Evolutionary conservation across 768 basidiomycete genomes (phyloP), one percentile per base, ranked within the genome.

Genomic region (Saitozyma podzolica): DNA sequence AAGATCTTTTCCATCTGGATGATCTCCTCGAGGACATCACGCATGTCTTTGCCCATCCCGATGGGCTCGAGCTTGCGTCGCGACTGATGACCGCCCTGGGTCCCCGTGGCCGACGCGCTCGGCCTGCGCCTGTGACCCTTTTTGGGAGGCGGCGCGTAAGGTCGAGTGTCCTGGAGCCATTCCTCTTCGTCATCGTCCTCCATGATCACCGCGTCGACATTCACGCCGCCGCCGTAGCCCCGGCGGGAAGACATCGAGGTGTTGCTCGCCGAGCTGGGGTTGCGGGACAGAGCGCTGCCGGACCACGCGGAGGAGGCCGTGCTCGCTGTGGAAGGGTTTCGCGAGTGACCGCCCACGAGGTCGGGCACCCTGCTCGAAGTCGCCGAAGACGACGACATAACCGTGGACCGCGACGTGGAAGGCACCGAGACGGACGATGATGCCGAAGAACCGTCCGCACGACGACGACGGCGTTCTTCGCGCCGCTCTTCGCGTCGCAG

Each of bases 1-100:
- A 77, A 78, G 9, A 58, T 64, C 58, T 78, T 69, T 54, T 78
- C 77, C 77, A 78, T 78, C 56, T 62, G 61, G 20, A 78, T 73
- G 54, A 78, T 77, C 63, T 78, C 77, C 54, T 78, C 77, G 17
- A 78, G 62, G 14, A 77, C 73, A 62, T 78, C 75, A 47, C 71
- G 61, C 75, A 78, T 78, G 58, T 78, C 77, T 52, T 69, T 72
- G 19, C 73, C 77, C 69, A 76, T 74, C 5, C 74, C 72, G 40
- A 75, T 69, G 8, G 59, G 50, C 48, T 61, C 68, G 11, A 11
- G 40, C 20, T 17, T 53, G n/a, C 55, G 13, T 11, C 11, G 14
- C 11, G 55, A 56, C 1, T 40, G 40, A 29, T 29, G 29, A 29
- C 29, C 29, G 29, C 29, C 29, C 29, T 29, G 29, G 29, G 29